Evolutionary conservation across 2,329 filamentous ascomycete genomes (phyloP).

Genomic region (Aspergillus persii): DNA sequence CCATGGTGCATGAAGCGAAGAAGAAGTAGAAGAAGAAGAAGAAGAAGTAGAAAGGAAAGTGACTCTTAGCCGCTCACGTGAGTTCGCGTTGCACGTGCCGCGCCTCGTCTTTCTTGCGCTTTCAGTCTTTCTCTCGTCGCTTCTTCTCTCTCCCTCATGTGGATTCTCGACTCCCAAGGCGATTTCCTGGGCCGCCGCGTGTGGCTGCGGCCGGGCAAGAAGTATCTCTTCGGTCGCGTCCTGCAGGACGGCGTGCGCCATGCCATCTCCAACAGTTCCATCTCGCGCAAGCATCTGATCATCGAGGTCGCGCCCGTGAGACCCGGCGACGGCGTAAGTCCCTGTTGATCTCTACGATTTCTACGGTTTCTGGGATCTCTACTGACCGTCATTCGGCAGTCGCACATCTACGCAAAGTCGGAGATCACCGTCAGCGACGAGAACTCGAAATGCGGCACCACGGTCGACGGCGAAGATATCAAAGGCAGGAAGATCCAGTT

Average conservation of each 20-base stretch:
- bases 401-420: slow-evolving; percentile 64
- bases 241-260: slow-evolving; percentile 63
- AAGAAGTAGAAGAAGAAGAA: too few relatives aligned
- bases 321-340: slow-evolving; percentile 63
- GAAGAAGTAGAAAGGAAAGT: too few relatives aligned
- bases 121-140: too few relatives aligned
- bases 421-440: slow-evolving; percentile 72
- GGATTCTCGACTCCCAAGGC: slow-evolving; percentile 58
- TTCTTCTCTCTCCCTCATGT: slow-evolving; percentile 49
- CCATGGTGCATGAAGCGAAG: background rate
- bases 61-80: slow-evolving; percentile 33
- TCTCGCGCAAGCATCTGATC: slow-evolving; percentile 84
- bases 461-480: slow-evolving; percentile 70
- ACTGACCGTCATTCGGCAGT: slow-evolving; percentile 40
- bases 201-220: slow-evolving; percentile 83
- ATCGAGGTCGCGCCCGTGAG: slow-evolving; percentile 68
- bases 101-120: background rate
- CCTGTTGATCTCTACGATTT: background rate
- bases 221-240: slow-evolving; percentile 81
- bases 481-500: slow-evolving; percentile 61
- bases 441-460: slow-evolving; percentile 80
- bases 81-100: slow-evolving; percentile 27
- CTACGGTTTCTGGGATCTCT: too few relatives aligned
- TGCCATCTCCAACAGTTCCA: slow-evolving; percentile 73
- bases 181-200: slow-evolving; percentile 60